Evolutionary conservation across 495 filamentous ascomycete genomes (phyloP).

Genomic region (Penicillium pancosmium): DNA sequence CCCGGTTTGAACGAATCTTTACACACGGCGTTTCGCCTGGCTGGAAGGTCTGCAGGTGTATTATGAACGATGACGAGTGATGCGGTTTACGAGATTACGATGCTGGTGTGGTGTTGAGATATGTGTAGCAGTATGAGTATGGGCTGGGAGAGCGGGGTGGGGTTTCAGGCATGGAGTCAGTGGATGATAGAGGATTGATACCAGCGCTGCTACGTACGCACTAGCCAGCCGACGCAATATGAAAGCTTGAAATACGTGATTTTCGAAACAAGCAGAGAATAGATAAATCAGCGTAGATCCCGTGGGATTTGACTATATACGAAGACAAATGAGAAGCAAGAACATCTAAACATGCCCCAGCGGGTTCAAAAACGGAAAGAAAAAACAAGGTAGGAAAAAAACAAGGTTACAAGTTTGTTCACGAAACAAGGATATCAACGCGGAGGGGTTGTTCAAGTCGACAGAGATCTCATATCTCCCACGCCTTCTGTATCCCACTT

Average conservation of each 20-base stretch:
- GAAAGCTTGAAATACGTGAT: too few species aligned
- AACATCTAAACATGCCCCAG: constrained; percentile 14
- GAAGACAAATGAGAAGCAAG: constrained; percentile 14
- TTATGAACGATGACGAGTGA: constrained; percentile 8
- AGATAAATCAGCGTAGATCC: background rate
- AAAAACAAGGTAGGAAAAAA: constrained; percentile 8
- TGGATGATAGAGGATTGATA: background rate
- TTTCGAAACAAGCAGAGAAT: too few species aligned
- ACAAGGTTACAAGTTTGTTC: constrained; percentile 13
- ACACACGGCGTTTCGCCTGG: background rate
- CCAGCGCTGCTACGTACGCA: background rate
- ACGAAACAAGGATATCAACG: constrained; percentile 30
- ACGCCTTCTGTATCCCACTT: background rate
- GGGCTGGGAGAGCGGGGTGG: too few species aligned
- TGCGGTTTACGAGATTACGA: constrained; percentile 8
- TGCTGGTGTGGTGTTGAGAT: constrained; percentile 3
- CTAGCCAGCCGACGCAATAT: too few species aligned
- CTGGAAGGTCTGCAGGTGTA: background rate
- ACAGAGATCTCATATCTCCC: background rate
- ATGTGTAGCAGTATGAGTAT: background rate
- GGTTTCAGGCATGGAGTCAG: background rate
- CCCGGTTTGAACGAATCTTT: constrained; percentile 25
- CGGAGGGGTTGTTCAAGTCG: background rate
- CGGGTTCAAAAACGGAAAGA: background rate
- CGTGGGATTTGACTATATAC: constrained; percentile 22